Conservation (phyloP, 768 basidiomycete species). For the Rhodotorula toruloides region DNA sequence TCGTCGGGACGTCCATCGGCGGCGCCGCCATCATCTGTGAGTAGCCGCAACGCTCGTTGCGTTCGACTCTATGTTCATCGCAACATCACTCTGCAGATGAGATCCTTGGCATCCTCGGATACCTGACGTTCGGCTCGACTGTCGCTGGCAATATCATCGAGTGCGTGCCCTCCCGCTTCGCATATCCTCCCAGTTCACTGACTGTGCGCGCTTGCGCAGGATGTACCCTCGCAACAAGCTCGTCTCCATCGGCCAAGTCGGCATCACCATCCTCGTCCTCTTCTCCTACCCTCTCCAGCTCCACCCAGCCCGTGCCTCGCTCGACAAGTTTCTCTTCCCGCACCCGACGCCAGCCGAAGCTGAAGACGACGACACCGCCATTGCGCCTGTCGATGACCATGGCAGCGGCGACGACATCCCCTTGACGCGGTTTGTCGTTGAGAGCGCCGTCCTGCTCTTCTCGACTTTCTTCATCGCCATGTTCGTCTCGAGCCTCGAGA, state of each 20-base stretch:
- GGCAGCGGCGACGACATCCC: slow-evolving; percentile 57
- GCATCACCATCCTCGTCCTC: slow-evolving; percentile 81
- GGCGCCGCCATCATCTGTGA: slow-evolving; percentile 64
- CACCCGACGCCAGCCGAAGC: slow-evolving; percentile 48
- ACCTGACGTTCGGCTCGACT: slow-evolving; percentile 49
- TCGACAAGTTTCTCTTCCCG: slow-evolving; percentile 74
- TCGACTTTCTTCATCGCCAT: slow-evolving; percentile 48
- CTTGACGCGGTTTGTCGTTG: slow-evolving; percentile 59
- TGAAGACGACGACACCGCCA: slow-evolving; percentile 52
- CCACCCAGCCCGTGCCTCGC: slow-evolving; percentile 82
- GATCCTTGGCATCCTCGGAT: slow-evolving; percentile 56
- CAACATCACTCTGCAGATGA: slow-evolving; percentile 53
- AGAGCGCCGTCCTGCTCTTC: slow-evolving; percentile 54
- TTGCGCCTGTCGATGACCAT: slow-evolving; percentile 53
- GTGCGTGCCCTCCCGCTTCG: slow-evolving; percentile 61
- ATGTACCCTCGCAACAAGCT: slow-evolving; percentile 66
- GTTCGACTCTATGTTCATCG: not conserved
- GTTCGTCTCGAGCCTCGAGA: slow-evolving; percentile 67
- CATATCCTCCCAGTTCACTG: not conserved
- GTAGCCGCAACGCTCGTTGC: not conserved
- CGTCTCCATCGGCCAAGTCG: slow-evolving; percentile 85
- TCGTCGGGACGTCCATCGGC: slow-evolving; percentile 82
- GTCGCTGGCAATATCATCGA: slow-evolving; percentile 90
- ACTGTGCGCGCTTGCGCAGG: not conserved
- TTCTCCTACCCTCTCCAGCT: slow-evolving; percentile 85